These are phyloP conservation scores for Manihot esculenta DNA, from an alignment of 441 rosid genomes.

Conservation along the genomic window DNA sequence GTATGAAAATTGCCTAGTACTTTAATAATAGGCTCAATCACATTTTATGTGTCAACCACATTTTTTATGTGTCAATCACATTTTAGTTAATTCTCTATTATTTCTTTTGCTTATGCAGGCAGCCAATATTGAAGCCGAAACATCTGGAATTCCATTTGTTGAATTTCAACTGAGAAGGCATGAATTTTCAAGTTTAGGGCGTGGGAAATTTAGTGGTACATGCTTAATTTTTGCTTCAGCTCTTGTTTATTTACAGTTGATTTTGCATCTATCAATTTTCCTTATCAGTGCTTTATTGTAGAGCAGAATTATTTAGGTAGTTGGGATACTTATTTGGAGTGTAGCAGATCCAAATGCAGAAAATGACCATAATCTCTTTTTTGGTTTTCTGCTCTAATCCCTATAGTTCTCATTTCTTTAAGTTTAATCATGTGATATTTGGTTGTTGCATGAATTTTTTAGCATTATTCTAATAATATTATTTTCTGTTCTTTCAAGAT, in stretches of 20 bases:
- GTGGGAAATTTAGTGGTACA: conserved; percentile 79
- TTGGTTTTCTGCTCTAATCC: background rate
- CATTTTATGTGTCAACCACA: background rate
- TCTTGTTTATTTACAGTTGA: background rate
- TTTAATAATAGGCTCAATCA: background rate
- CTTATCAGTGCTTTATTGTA: background rate
- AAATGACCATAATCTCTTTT: background rate
- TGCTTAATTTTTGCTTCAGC: background rate
- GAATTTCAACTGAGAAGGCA: conserved; percentile 64
- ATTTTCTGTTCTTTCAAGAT: background rate
- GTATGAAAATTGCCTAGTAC: too few species aligned
- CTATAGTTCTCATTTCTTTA: background rate
- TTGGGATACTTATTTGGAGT: too few species aligned
- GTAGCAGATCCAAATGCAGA: background rate
- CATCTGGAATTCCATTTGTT: conserved; percentile 61
- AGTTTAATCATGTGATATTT: background rate
- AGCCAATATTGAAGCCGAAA: conserved; percentile 73
- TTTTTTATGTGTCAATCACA: too few species aligned
- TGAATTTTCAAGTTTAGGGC: conserved; percentile 59
- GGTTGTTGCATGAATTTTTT: background rate
- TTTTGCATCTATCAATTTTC: background rate
- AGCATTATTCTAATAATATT: background rate
- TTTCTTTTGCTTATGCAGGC: conserved; percentile 50
- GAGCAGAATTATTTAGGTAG: background rate
- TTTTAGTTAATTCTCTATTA: too few species aligned